Percentiles rank a stretch among this genome's conserved stretches.
Conservation (phyloP, 2,329 filamentous ascomycete genomes). For the Aspergillus sp. region DNA sequence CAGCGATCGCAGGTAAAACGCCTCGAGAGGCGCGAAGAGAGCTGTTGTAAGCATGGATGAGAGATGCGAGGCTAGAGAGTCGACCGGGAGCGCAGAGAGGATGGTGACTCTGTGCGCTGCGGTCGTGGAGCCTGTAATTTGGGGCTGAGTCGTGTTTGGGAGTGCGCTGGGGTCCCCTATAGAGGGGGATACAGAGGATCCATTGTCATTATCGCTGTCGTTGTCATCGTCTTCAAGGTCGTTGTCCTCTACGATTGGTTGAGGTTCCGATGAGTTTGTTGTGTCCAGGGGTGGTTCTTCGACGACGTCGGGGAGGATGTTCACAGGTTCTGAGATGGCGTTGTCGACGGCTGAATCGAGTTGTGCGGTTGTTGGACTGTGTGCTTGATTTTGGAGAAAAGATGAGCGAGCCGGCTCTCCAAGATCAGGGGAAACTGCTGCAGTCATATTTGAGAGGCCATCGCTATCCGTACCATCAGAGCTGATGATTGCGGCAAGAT, state of each 20-base stretch:
- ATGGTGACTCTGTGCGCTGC: slow-evolving; percentile 46
- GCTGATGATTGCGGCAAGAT: slow-evolving; percentile 22
- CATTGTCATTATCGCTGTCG: not conserved
- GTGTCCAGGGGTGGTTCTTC: slow-evolving; percentile 34
- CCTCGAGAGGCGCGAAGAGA: slow-evolving; percentile 48
- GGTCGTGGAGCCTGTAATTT: slow-evolving; percentile 8
- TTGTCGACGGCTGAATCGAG: slow-evolving; percentile 21
- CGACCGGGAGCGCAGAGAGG: slow-evolving; percentile 47
- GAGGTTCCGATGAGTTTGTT: slow-evolving; percentile 19
- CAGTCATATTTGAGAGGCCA: slow-evolving; percentile 28
- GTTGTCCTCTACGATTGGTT: slow-evolving; percentile 17
- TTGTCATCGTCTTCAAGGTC: slow-evolving; percentile 18
- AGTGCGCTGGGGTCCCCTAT: slow-evolving; percentile 25
- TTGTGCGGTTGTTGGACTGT: slow-evolving; percentile 15
- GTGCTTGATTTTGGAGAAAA: slow-evolving; percentile 9
- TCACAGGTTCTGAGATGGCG: slow-evolving; percentile 22
- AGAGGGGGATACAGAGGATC: slow-evolving; percentile 15
- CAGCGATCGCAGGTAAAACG: slow-evolving; percentile 46
- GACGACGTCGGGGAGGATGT: slow-evolving; percentile 36
- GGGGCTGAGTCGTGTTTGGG: slow-evolving; percentile 16
- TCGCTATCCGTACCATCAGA: slow-evolving; percentile 29
- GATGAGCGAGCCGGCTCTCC: slow-evolving; percentile 16
- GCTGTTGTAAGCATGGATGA: slow-evolving; percentile 42
- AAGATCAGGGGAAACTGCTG: slow-evolving; percentile 23
- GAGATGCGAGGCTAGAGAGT: slow-evolving; percentile 48